phyloP scores from a whole-genome alignment of 73 alveolate species.

The Urostyla sp. region DNA sequence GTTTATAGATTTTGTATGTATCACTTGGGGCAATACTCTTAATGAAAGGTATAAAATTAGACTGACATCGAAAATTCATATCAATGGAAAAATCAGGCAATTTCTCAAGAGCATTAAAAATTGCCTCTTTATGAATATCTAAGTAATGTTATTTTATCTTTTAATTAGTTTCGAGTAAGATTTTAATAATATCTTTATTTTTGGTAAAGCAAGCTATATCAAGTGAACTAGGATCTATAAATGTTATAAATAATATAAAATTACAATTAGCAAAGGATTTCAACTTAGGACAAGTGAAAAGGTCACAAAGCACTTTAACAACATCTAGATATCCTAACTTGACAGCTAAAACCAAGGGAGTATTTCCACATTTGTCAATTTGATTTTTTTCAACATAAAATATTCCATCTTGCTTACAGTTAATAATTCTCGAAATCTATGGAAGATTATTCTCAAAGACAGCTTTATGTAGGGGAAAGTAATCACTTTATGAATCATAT shows the following conservation, averaged over 20 bases:
- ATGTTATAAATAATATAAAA: neutral
- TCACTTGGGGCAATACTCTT: slow-evolving; percentile 67
- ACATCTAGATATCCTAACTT: slow-evolving; percentile 66
- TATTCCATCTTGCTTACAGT: slow-evolving; percentile 51
- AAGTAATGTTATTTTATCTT: slow-evolving; percentile 54
- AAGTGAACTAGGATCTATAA: slow-evolving; percentile 43
- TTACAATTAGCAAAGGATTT: slow-evolving; percentile 43
- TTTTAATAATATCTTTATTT: slow-evolving; percentile 29
- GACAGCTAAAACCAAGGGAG: slow-evolving; percentile 81
- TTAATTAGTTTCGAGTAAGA: slow-evolving; percentile 36
- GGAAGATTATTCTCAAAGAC: slow-evolving; percentile 71
- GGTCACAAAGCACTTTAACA: slow-evolving; percentile 72
- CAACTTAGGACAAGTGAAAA: slow-evolving; percentile 75
- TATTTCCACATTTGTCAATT: slow-evolving; percentile 69
- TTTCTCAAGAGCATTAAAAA: slow-evolving; percentile 51
- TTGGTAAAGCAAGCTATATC: slow-evolving; percentile 49
- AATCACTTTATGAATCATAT: slow-evolving; percentile 15
- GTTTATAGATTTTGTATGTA: slow-evolving; percentile 59
- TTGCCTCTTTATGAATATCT: slow-evolving; percentile 55
- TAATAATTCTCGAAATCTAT: slow-evolving; percentile 35
- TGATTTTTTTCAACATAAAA: slow-evolving; percentile 75
- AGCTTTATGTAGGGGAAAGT: slow-evolving; percentile 64
- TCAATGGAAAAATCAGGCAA: slow-evolving; percentile 68
- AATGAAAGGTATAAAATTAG: slow-evolving; percentile 69
- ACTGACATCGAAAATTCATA: slow-evolving; percentile 67